Evolutionary conservation across 2,329 filamentous ascomycete species (phyloP).

Genomic region (Colletotrichum sp.): DNA sequence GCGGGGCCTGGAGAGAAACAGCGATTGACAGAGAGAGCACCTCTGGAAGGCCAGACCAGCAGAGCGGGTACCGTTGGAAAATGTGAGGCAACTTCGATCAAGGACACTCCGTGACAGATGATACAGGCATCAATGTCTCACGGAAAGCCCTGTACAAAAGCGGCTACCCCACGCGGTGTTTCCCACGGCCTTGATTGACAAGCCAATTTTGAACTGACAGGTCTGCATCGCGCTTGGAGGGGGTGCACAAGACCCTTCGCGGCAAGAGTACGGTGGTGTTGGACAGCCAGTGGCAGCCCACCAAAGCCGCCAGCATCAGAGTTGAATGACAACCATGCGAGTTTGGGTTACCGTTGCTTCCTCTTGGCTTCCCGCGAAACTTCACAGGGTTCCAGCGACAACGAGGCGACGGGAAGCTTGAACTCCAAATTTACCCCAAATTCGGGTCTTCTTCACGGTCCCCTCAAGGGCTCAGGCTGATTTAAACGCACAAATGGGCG

Average conservation of each 20-base stretch:
- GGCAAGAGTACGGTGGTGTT: not conserved
- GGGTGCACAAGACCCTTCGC: not conserved
- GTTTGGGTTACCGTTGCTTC: not conserved
- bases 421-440: constrained; percentile 3
- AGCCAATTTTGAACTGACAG: not conserved
- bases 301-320: constrained; percentile 11
- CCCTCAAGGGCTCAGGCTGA: not conserved
- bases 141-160: not conserved
- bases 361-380: not conserved
- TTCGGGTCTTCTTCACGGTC: not conserved
- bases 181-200: not conserved
- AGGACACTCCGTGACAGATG: not conserved
- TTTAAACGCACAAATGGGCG: constrained; percentile 25
- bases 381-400: not conserved
- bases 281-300: constrained; percentile 6
- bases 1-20: not conserved
- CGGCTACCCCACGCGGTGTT: not conserved
- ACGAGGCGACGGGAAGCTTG: not conserved
- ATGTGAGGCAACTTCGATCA: not conserved
- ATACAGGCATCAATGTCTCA: not conserved
- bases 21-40: not conserved
- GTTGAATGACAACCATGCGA: not conserved
- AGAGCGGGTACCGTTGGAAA: not conserved
- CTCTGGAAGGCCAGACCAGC: not conserved
- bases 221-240: not conserved